Conservation (phyloP, 1,284 basidiomycete genomes). For the Cryptococcus amylolentus region DNA sequence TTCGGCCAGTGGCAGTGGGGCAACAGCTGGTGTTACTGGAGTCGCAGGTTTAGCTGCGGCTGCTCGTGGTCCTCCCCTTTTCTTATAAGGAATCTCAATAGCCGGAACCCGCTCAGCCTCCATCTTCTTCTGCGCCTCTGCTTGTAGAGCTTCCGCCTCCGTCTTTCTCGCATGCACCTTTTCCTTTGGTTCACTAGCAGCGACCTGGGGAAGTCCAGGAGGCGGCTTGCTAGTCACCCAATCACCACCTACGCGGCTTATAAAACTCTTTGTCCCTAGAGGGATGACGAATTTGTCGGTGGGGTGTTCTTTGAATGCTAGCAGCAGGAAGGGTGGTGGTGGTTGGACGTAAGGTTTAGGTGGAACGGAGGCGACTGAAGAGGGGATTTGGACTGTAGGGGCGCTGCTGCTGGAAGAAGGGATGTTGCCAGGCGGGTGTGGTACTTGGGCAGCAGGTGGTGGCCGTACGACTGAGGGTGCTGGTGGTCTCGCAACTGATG, state of each 20-base stretch:
- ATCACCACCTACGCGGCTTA: conserved; percentile 41
- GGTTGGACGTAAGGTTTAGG: conserved; percentile 27
- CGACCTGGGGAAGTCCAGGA: not conserved
- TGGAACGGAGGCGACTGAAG: not conserved
- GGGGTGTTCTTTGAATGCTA: conserved; percentile 42
- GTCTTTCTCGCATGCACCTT: not conserved
- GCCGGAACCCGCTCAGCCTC: too few species aligned
- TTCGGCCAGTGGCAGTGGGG: not conserved
- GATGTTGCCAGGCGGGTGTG: conserved; percentile 3
- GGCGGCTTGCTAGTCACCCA: conserved; percentile 20
- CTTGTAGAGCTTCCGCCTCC: not conserved
- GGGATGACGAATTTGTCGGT: conserved; percentile 45
- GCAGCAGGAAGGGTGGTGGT: conserved; percentile 39
- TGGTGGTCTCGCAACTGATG: not conserved
- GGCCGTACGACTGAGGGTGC: not conserved
- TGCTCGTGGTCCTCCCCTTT: conserved; percentile 15
- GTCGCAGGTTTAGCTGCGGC: conserved; percentile 13
- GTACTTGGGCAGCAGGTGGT: not conserved
- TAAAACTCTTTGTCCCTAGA: conserved; percentile 31
- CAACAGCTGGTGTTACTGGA: conserved; percentile 5
- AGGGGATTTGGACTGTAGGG: conserved; percentile 1
- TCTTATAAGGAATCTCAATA: too few species aligned
- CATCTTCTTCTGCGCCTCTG: not conserved
- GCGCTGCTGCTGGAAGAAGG: conserved; percentile 3
- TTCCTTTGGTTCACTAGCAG: not conserved